A percentile compares a stretch with the other conserved stretches of the same genome.
These are phyloP conservation scores for Fonsecaea nubica DNA, from an alignment of 2,329 filamentous ascomycete species.

Conservation along the genomic window DNA sequence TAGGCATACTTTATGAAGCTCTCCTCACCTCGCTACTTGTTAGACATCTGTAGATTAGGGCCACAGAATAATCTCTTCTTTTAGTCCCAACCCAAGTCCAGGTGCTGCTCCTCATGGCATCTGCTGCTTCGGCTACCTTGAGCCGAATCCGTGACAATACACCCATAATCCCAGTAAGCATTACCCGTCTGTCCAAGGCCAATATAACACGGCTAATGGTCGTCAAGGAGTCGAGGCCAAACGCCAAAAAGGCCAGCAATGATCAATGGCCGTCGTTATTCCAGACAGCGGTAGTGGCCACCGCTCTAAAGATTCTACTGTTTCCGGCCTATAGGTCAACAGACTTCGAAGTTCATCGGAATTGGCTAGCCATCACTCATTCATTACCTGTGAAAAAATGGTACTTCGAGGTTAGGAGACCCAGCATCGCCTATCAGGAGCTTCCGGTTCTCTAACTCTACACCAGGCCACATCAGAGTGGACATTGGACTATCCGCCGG, in stretches of 20 bases:
- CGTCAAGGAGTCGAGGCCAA: slow-evolving; percentile 27
- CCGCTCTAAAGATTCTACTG: slow-evolving; percentile 87
- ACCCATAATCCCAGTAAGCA: slow-evolving; percentile 31
- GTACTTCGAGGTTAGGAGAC: slow-evolving; percentile 78
- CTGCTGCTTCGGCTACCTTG: slow-evolving; percentile 40
- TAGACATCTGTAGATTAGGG: background rate
- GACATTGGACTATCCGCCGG: slow-evolving; percentile 98
- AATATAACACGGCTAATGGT: slow-evolving; percentile 18
- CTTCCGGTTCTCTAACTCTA: slow-evolving; percentile 2
- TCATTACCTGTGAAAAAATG: slow-evolving; percentile 85
- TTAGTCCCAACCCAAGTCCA: slow-evolving; percentile 1
- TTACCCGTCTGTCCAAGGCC: background rate
- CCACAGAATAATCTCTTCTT: background rate
- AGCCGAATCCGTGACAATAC: slow-evolving; percentile 33
- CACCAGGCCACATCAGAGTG: slow-evolving; percentile 88
- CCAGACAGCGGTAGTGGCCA: slow-evolving; percentile 85
- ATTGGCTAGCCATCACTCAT: slow-evolving; percentile 96
- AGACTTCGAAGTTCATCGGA: slow-evolving; percentile 97
- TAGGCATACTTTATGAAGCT: background rate
- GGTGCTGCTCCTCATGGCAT: slow-evolving; percentile 25
- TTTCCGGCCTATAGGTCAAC: slow-evolving; percentile 98
- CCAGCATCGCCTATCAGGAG: background rate
- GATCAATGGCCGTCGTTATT: slow-evolving; percentile 71
- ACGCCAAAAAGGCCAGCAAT: slow-evolving; percentile 15
- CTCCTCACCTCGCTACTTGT: background rate